Base-by-base conservation (phyloP, 2,329 filamentous ascomycete species). In the Fusarium protoensiforme region DNA sequence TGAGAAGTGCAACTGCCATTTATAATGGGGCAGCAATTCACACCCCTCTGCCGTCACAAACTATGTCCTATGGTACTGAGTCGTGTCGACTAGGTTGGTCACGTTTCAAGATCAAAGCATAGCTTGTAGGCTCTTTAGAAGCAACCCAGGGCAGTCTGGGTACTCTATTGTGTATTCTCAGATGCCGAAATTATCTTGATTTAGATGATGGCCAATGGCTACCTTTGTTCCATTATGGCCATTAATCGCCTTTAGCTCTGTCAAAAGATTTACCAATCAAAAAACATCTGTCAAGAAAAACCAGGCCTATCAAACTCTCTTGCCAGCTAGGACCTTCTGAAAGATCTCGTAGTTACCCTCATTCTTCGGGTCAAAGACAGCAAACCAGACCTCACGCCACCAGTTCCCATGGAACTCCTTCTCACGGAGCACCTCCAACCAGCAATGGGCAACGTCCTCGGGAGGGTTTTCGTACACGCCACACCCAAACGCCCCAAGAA, bases 341-440 rank as follows among this genome's bases (percentile, higher is more conserved):
- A 69, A 69, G 8, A 64, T n/a, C 2, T 61, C 27, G n/a, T 51
- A 67, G 20, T 64, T 67, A 8, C 64, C 64, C 11, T 67, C 48
- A 18, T 48, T 29, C 18, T 43, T 64, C 1, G 64, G 60, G 5
- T 69, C 67, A 22, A 53, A 67, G 20, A 69, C 46, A n/a, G 67
- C 64, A 51, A 69, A 64, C 54, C 60, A 69, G 2, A 69, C 48
- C 18, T 67, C 60, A 1, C 60, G 27, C 67, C 67, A 69, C 67
- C 67, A 69, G 16, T 67, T 61, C 1, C 67, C 67, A 7, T 29
- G 9, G 27, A 69, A 69, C 54, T 69, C 67, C n/a, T 64, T 27
- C 56, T 69, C 67, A 4, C 41, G 38, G n/a, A 69, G 46, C 27
- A 69, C 67, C n/a, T 67, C 64, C 7, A 69, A 61, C 67, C 67